Evolutionary conservation across 108 stramenopile species (phyloP), one percentile per base, ranked within the genome.

Genomic region (Cylindrotheca fusiformis): DNA sequence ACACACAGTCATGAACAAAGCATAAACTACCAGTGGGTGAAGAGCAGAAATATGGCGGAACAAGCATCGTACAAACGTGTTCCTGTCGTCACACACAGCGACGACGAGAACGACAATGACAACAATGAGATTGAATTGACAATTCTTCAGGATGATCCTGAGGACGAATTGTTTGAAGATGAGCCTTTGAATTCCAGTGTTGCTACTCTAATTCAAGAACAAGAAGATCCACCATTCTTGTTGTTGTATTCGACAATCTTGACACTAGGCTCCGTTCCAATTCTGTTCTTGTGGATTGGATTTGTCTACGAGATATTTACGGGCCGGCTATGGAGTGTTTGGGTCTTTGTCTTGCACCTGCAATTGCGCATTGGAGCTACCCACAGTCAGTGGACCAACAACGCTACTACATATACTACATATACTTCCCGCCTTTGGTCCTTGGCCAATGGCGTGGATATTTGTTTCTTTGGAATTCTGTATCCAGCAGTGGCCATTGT

Each of bases 281-380:
- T 63, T 1, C 48, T 74, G 27, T 1, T 55, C 1, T 24, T 47
- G 18, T 67, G 65, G 65, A 67, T 59, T 25, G 22, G 18, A 45
- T 64, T 64, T 55, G 65, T 45, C 23, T 66, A 49, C 41, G 36
- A 55, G 24, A n/a, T n/a, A n/a, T 67, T 67, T 21, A 47, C 41
- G 4, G 72, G 72, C 3, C 50, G 65, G n/a, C 56, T 58, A 28
- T 74, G 72, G 72, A 25, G 51, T 5, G 26, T 66, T 30, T 74
- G 65, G 65, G 45, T 67, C 1, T 55, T 66, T 33, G 53, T 55
- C 1, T 32, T 74, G 54, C 72, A 60, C 24, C 26, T 67, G 23
- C 71, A 72, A 51, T 44, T 41, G 1, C 56, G 57, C 19, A 19
- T 72, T 29, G 33, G 36, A 41, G 6, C 36, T 14, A 10, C 36